Evolutionary conservation across 1,139 yeast genomes (phyloP), one percentile per base, ranked within the genome.

Genomic region (Candida gigantensis): DNA sequence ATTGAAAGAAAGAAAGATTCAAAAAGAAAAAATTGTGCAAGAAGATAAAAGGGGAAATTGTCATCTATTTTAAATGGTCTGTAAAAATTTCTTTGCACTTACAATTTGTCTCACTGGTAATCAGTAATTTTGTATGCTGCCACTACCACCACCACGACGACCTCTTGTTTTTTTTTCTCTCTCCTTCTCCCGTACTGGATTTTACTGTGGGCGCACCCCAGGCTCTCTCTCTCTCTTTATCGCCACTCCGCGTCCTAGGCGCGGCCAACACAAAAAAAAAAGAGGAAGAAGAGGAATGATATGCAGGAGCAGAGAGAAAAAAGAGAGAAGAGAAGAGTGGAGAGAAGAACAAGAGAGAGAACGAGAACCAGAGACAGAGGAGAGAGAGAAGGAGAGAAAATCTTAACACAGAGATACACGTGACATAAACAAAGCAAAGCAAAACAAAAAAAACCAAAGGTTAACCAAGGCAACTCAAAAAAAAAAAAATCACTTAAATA

Each of bases 401-500:
- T 16, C 14, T 14, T 12, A 30, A 21, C 10, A 23, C 21, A 4
- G n/a, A 13, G 17, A 24, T 24, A 11, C 34, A 31, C 34, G 34
- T 31, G 34, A 31, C 29, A 31, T 16, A 20, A 19, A 24, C 20
- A 21, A 14, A n/a, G 24, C 7, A 24, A 26, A 16, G 13, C 23
- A 26, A 21, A 14, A 27, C 29, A 25, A 31, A 25, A 15, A 24
- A 24, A 24, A 24, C 24, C 17, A 24, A 17, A 8, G 11, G 18
- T 18, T 6, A 9, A 10, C 3, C 17, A 13, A 8, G 17, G 10
- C 29, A 16, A 23, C 15, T 17, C 21, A 19, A 19, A 14, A 21
- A 28, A 28, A 34, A 28, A 33, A 23, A 34, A 34, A 17, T n/a
- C 30, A 30, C 30, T 28, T 37, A 35, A 37, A 35, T 39, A 39